Evolutionary conservation across 768 basidiomycete genomes (phyloP), one percentile per base, ranked within the genome.

Genomic region (Lentinula aciculospora): DNA sequence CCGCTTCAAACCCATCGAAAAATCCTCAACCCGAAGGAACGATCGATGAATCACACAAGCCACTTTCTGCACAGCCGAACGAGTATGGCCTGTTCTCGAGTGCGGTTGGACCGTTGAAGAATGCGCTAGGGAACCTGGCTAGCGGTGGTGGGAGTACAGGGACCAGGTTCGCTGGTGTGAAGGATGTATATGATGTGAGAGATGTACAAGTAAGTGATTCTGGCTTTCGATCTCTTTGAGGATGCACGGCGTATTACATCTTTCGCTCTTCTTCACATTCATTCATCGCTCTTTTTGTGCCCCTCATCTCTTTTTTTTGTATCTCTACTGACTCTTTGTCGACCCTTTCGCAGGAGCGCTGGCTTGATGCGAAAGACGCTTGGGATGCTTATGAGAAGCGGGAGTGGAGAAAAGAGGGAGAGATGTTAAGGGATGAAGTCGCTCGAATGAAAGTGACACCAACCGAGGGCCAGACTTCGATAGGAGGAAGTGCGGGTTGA

Each of bases 331-430:
- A 10, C 21, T n/a, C 9, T 2, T 31, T 28, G 27, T 29, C 28
- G 15, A 4, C n/a, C 29, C 1, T 49, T 28, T 15, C 13, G 19
- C 94, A 98, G 69, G 95, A 98, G 68, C 76, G 94, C 42, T 98
- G 95, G 94, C 70, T 96, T n/a, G 93, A 97, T 63, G 82, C 84
- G 5, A 81, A 78, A 60, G 89, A 92, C 27, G 81, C 80, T 45
- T 97, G 85, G 72, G 94, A 97, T 69, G 87, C 85, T 44, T 87
- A 76, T 64, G 92, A 98, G 72, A 85, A 74, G 66, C 77, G 68
- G 64, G 80, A 87, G 63, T 95, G 92, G 94, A 74, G 84, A 62
- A 79, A 76, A 58, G 89, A 93, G 66, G 91, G 86, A 0, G 84
- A 89, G 66, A 65, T 73, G 27, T 69, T 79, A 1, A 71, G 81